Conservation (phyloP, 192 early-diverging fungal species). For the Phlyctochytrium planicorne region DNA sequence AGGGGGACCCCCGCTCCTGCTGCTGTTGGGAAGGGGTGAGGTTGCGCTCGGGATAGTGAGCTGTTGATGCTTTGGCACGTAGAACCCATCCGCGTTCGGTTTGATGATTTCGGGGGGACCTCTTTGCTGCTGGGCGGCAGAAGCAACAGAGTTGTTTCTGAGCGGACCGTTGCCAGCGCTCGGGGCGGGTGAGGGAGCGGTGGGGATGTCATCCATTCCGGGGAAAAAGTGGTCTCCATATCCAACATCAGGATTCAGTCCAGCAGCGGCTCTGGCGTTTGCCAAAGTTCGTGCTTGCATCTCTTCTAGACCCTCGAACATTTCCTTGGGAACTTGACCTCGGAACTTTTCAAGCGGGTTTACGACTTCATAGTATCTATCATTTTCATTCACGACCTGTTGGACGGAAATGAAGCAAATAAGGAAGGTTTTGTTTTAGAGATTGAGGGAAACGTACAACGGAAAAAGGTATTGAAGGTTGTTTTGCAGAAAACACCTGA, state of each 20-base stretch:
- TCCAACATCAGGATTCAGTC: background rate
- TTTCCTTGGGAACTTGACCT: constrained; percentile 33
- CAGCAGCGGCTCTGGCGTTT: background rate
- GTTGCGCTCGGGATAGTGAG: background rate
- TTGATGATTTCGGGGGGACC: constrained; percentile 1
- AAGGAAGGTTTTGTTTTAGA: background rate
- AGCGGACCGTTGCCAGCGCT: background rate
- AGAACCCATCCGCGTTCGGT: background rate
- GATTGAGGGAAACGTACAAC: constrained; percentile 6
- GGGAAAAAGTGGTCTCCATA: background rate
- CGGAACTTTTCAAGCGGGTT: constrained; percentile 38
- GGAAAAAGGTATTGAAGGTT: too few species aligned
- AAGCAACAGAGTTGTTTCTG: background rate
- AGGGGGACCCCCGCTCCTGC: too few species aligned
- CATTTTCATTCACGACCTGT: constrained; percentile 37
- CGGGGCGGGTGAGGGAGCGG: background rate
- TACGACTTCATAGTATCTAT: constrained; percentile 40
- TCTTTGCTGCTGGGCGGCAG: background rate
- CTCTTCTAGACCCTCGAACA: constrained; percentile 33
- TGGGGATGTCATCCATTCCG: background rate
- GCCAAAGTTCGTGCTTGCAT: background rate
- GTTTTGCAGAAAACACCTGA: too few species aligned
- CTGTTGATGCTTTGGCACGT: background rate
- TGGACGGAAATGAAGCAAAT: too few species aligned
- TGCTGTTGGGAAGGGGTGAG: background rate